Percentiles rank a stretch among this genome's conserved stretches.
Evolutionary conservation across 2,329 filamentous ascomycete genomes (phyloP).

Genomic region (Neoscytalidium dimidiatum): DNA sequence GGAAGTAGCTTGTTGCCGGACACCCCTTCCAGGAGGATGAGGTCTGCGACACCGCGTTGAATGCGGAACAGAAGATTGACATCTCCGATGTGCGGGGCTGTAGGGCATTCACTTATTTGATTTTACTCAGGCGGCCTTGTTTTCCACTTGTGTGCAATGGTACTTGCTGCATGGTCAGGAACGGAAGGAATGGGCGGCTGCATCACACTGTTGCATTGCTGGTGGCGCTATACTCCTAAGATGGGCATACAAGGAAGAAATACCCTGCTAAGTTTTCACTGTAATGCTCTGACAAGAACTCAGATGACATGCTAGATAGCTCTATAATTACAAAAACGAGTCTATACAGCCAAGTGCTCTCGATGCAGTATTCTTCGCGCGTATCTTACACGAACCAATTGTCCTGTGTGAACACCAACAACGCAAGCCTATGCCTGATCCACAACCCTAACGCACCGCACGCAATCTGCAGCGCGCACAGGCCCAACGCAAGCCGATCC

Average conservation of each 20-base stretch:
- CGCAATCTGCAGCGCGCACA: constrained; percentile 74
- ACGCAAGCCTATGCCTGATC: constrained; percentile 79
- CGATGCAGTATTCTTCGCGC: neutral
- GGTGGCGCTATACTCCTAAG: neutral
- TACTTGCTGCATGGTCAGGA: neutral
- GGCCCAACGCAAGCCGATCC: constrained; percentile 76
- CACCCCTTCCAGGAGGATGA: constrained; percentile 36
- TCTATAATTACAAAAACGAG: neutral
- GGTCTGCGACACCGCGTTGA: neutral
- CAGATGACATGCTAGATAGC: neutral
- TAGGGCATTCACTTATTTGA: neutral
- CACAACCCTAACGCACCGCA: constrained; percentile 83
- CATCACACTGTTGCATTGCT: neutral
- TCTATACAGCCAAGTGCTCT: neutral
- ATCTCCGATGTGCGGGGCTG: neutral
- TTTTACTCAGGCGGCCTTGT: neutral
- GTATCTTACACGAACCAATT: constrained; percentile 52
- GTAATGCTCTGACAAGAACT: neutral
- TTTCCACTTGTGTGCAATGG: neutral
- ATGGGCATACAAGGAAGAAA: too few relatives aligned
- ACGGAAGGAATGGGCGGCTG: neutral
- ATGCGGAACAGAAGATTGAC: neutral
- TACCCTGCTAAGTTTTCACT: too few relatives aligned
- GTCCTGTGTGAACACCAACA: constrained; percentile 88
- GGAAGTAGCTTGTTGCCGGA: constrained; percentile 55